phyloP scores from a whole-genome alignment of 2,329 filamentous ascomycete genomes.

The Chaetomium sp. region DNA sequence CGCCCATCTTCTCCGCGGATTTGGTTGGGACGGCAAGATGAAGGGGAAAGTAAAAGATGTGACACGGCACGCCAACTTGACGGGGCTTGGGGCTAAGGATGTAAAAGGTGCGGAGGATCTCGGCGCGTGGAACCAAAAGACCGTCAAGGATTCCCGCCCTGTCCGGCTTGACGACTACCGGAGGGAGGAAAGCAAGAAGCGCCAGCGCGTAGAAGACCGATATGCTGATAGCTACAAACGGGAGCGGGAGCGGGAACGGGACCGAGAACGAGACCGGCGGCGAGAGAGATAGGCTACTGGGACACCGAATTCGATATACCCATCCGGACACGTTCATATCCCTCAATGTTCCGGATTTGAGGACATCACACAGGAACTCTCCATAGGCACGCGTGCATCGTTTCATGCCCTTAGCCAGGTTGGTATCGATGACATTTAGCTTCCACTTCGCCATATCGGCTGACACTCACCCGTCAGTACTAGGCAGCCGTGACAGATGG shows the following conservation, averaged over 20 bases:
- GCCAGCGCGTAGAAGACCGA: slow-evolving; percentile 36
- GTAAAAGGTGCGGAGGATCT: slow-evolving; percentile 65
- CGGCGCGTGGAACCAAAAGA: slow-evolving; percentile 71
- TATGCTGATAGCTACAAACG: slow-evolving; percentile 38
- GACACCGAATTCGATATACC: neutral
- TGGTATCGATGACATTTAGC: neutral
- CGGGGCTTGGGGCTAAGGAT: slow-evolving; percentile 86
- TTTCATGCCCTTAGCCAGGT: neutral
- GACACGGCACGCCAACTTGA: slow-evolving; percentile 67
- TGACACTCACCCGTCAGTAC: too few species aligned
- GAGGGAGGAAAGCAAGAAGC: slow-evolving; percentile 39
- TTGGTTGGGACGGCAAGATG: slow-evolving; percentile 82
- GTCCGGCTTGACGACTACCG: slow-evolving; percentile 47
- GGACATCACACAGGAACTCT: too few species aligned
- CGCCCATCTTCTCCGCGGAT: slow-evolving; percentile 78
- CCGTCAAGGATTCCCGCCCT: slow-evolving; percentile 38
- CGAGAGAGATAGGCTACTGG: slow-evolving; percentile 14
- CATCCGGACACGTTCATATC: too few species aligned
- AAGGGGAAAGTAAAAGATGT: slow-evolving; percentile 57
- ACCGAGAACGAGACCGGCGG: slow-evolving; percentile 30
- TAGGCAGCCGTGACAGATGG: too few species aligned
- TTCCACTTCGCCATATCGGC: too few species aligned
- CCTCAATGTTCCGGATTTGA: too few species aligned
- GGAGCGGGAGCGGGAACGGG: slow-evolving; percentile 39
- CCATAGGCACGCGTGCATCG: too few species aligned